phyloP scores from a whole-genome alignment of 2,329 filamentous ascomycete species.

The Pseudopyrenochaeta lycopersici region DNA sequence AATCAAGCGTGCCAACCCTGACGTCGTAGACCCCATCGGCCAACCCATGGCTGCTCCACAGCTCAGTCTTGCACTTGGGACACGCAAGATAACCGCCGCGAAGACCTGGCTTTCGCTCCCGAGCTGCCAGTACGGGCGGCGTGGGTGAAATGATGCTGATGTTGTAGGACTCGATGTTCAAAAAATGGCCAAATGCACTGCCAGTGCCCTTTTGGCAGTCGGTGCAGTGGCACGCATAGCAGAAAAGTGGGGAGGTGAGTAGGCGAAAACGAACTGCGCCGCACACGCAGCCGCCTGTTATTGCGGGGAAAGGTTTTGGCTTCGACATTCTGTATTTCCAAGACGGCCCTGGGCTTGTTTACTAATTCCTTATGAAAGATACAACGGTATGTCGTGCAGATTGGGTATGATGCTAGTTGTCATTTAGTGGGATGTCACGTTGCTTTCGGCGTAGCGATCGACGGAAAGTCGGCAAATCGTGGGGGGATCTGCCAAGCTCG shows the following conservation, averaged over 20 bases:
- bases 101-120: neutral
- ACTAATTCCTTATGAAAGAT: too few species aligned
- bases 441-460: too few species aligned
- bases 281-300: constrained; percentile 41
- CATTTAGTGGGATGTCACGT: neutral
- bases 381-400: neutral
- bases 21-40: constrained; percentile 22
- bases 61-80: constrained; percentile 25
- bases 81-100: constrained; percentile 20
- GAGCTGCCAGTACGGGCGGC: constrained; percentile 13
- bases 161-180: constrained; percentile 35
- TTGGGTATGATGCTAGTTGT: neutral
- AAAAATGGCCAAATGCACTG: constrained; percentile 30
- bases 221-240: constrained; percentile 41
- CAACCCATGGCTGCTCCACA: constrained; percentile 27
- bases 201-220: constrained; percentile 39
- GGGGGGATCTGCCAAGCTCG: too few species aligned
- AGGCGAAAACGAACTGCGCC: constrained; percentile 34
- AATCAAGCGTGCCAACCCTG: constrained; percentile 37
- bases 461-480: too few species aligned
- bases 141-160: constrained; percentile 26
- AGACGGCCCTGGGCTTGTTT: too few species aligned
- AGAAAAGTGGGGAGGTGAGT: constrained; percentile 38
- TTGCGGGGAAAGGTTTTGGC: constrained; percentile 33
- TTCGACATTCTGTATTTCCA: constrained; percentile 3